These are phyloP conservation scores for cucumber (Cucumis sativus) DNA, from an alignment of 306 rosid species.

Conservation along the genomic window Cucumber_9930_V3 NC_026661.2:2757001-2757500, in stretches of 20 bases:
- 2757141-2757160: neutral
- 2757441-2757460: neutral
- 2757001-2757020: constrained; percentile 2
- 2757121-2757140: neutral
- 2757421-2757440: neutral
- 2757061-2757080: constrained; percentile 4
- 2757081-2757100: neutral
- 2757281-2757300: constrained; percentile 2
- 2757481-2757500: too few relatives aligned
- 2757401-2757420: neutral
- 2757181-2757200: neutral
- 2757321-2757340: neutral
- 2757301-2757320: neutral
- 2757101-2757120: neutral
- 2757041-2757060: neutral
- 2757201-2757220: neutral
- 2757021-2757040: neutral
- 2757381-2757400: neutral
- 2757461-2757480: neutral
- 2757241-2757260: neutral
- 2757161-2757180: neutral
- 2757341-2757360: neutral
- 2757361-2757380: neutral
- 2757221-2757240: neutral
- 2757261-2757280: neutral